A percentile compares a stretch with the other conserved stretches of the same genome.
Evolutionary conservation across 2,329 filamentous ascomycete species (phyloP).

Genomic region (Cladosporium sp.): DNA sequence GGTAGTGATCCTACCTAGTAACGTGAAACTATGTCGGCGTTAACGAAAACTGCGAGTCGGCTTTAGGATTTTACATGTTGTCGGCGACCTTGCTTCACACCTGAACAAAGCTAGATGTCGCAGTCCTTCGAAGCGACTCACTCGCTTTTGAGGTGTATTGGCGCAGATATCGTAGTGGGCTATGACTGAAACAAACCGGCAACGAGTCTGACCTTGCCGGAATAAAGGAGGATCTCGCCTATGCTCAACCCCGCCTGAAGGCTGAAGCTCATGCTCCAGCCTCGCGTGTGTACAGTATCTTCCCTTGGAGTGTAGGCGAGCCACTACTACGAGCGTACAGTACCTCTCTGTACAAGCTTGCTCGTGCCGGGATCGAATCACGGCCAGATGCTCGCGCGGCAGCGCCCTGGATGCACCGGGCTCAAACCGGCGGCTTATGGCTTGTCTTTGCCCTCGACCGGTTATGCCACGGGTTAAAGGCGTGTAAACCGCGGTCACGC

Average conservation of each 20-base stretch:
- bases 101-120: background rate
- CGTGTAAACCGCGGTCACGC: constrained; percentile 8
- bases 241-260: background rate
- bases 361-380: background rate
- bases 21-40: background rate
- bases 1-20: too few species aligned
- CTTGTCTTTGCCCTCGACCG: background rate
- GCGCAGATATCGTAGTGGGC: background rate
- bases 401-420: constrained; percentile 1
- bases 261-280: background rate
- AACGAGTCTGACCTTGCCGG: background rate
- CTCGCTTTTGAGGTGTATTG: too few species aligned
- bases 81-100: background rate
- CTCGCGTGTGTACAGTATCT: background rate
- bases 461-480: constrained; percentile 5
- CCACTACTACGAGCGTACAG: constrained; percentile 6
- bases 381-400: constrained; percentile 1
- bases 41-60: background rate
- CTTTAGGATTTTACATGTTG: background rate
- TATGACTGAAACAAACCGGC: background rate
- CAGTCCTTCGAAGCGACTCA: too few species aligned
- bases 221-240: background rate
- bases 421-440: constrained; percentile 7
- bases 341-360: background rate
- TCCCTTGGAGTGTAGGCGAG: background rate